These are phyloP conservation scores for Endocalyx cinctus DNA, from an alignment of 2,329 filamentous ascomycete genomes.

Conservation along the genomic window DNA sequence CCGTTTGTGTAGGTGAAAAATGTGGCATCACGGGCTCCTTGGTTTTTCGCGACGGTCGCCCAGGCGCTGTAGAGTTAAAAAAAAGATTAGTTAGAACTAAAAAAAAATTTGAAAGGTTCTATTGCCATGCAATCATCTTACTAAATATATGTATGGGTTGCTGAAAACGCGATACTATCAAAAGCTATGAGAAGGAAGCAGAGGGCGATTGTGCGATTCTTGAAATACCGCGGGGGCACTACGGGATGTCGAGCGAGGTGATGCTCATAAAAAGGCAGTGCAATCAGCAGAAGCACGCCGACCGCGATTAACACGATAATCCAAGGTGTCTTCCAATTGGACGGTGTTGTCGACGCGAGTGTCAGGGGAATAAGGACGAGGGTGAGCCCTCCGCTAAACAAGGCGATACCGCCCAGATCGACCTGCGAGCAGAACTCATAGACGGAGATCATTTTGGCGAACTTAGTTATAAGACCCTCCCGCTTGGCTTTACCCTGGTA, in stretches of 20 bases:
- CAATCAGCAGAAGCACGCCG: conserved; percentile 35
- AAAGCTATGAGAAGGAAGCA: conserved; percentile 34
- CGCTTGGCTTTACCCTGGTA: conserved; percentile 46
- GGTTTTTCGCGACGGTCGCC: conserved; percentile 37
- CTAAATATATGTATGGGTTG: conserved; percentile 37
- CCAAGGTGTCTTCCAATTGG: conserved; percentile 40
- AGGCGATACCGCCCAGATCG: conserved; percentile 37
- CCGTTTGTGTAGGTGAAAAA: conserved; percentile 35
- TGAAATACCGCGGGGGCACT: conserved; percentile 41
- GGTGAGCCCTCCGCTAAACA: conserved; percentile 44
- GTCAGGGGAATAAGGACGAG: conserved; percentile 44
- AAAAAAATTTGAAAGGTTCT: conserved; percentile 3
- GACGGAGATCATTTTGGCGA: conserved; percentile 17
- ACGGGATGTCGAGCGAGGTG: conserved; percentile 38
- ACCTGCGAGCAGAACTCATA: conserved; percentile 33
- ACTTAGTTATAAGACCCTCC: conserved; percentile 32
- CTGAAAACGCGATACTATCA: conserved; percentile 38
- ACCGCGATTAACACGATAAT: conserved; percentile 39
- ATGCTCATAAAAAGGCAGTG: conserved; percentile 44
- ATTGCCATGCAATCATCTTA: no score
- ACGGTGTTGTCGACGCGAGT: conserved; percentile 35
- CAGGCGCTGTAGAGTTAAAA: conserved; percentile 32
- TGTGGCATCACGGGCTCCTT: conserved; percentile 35
- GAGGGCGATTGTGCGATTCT: conserved; percentile 36
- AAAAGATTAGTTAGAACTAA: not conserved